A percentile compares a stretch with the other conserved stretches of the same genome.
Conservation (phyloP, 345 rosid genomes). For the Conringia planisiliqua region DNA sequence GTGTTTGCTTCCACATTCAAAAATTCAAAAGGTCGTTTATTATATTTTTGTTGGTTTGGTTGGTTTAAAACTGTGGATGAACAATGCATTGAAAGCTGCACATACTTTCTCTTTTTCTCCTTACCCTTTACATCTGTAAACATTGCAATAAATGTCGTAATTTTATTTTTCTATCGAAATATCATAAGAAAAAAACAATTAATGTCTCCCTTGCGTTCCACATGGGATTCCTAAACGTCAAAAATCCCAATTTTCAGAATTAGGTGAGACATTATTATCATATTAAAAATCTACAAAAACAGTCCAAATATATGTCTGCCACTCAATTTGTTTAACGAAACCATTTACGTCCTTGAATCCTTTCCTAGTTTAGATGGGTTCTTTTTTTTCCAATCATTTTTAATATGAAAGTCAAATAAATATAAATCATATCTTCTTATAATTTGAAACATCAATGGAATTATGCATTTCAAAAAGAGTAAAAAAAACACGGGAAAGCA, state of each 20-base stretch:
- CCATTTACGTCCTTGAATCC: neutral
- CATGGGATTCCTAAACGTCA: constrained; percentile 32
- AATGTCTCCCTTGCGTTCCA: constrained; percentile 27
- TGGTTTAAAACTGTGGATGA: constrained; percentile 20
- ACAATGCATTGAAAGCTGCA: constrained; percentile 34
- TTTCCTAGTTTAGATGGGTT: neutral
- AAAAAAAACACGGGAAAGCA: neutral
- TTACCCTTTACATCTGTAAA: constrained; percentile 24
- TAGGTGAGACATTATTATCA: constrained; percentile 24
- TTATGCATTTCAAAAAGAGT: neutral
- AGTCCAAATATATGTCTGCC: constrained; percentile 14
- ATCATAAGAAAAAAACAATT: neutral
- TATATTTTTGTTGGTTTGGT: neutral
- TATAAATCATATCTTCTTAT: neutral
- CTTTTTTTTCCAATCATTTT: neutral
- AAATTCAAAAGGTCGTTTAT: constrained; percentile 8
- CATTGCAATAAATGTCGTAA: constrained; percentile 9
- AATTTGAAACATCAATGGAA: neutral
- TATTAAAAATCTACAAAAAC: neutral
- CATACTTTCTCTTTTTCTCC: constrained; percentile 21
- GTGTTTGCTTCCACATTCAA: constrained; percentile 32
- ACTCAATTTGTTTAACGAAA: neutral
- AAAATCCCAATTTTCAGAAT: constrained; percentile 16
- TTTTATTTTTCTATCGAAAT: neutral
- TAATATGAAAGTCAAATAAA: neutral